Conservation (phyloP, 805 yeast genomes). For the Hanseniaspora thailandica region DNA sequence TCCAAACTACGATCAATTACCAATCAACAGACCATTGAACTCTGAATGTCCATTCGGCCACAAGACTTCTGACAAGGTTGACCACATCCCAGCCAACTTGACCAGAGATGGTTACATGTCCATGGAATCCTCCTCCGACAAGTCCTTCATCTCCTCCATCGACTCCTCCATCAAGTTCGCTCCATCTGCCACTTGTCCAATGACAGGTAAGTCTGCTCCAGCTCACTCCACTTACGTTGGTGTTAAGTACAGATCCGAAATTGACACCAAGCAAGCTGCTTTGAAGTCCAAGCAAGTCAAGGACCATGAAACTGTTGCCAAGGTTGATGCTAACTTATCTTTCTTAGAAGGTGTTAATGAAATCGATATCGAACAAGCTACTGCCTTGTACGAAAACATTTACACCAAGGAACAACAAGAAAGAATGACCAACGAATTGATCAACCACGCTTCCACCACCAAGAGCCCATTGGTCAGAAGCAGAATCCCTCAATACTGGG, state of each 20-base stretch:
- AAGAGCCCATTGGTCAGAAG: conserved; percentile 27
- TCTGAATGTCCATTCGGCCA: conserved; percentile 37
- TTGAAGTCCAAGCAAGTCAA: conserved; percentile 23
- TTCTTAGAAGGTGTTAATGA: conserved; percentile 34
- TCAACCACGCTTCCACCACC: conserved; percentile 32
- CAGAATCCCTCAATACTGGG: conserved; percentile 34
- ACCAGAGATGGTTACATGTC: conserved; percentile 54
- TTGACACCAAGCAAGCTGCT: conserved; percentile 20
- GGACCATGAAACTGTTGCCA: conserved; percentile 26
- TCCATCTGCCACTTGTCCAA: conserved; percentile 17
- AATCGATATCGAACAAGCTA: conserved; percentile 38
- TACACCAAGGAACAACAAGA: conserved; percentile 27
- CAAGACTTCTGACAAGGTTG: conserved; percentile 19
- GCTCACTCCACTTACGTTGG: conserved; percentile 28
- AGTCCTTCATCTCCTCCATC: conserved; percentile 41
- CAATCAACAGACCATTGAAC: conserved; percentile 42
- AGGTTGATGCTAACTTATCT: conserved; percentile 27
- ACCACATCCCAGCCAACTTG: conserved; percentile 33
- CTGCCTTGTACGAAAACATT: conserved; percentile 34
- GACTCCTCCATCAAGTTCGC: conserved; percentile 24
- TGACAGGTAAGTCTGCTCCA: conserved; percentile 20
- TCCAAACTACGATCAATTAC: conserved; percentile 49
- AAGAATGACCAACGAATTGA: conserved; percentile 31
- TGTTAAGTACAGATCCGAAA: conserved; percentile 6
- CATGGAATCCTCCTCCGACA: conserved; percentile 37